Evolutionary conservation across 2,329 filamentous ascomycete species (phyloP).

Genomic region (Eurotiales sp.): DNA sequence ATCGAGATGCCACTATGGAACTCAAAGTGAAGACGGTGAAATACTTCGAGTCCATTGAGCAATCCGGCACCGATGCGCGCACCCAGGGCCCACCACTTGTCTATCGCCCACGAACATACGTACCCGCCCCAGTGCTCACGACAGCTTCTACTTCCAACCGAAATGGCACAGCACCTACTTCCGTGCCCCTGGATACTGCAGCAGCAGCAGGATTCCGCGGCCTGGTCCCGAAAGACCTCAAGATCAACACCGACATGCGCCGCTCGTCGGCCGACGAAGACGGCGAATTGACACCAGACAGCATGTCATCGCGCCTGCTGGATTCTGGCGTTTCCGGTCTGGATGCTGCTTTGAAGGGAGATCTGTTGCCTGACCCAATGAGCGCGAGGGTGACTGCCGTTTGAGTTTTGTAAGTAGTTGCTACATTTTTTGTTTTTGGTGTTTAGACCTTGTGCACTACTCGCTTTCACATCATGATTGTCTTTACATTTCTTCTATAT

Average conservation of each 20-base stretch:
- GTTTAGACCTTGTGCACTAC: background rate
- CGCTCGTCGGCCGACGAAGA: slow-evolving; percentile 34
- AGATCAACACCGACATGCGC: slow-evolving; percentile 43
- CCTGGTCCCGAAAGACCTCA: slow-evolving; percentile 35
- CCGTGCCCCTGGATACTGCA: slow-evolving; percentile 25
- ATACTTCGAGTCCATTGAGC: slow-evolving; percentile 70
- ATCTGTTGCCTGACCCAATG: slow-evolving; percentile 43
- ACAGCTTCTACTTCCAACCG: slow-evolving; percentile 18
- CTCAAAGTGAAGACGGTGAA: slow-evolving; percentile 70
- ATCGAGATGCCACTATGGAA: slow-evolving; percentile 73
- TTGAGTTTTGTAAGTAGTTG: background rate
- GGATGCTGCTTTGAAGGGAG: slow-evolving; percentile 38
- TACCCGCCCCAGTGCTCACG: slow-evolving; percentile 26
- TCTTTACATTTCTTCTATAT: background rate
- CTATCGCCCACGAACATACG: slow-evolving; percentile 35
- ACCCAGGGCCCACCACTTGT: slow-evolving; percentile 43
- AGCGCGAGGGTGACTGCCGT: slow-evolving; percentile 31
- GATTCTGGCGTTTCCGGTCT: slow-evolving; percentile 44
- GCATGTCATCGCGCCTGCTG: slow-evolving; percentile 46
- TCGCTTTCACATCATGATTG: background rate
- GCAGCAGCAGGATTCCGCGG: too few relatives aligned
- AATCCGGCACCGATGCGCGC: slow-evolving; percentile 51
- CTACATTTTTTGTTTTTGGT: too few relatives aligned
- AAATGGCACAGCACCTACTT: slow-evolving; percentile 18
- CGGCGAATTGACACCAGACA: slow-evolving; percentile 45